phyloP scores from a whole-genome alignment of 23 red algal genomes.

The Gracilaria domingensis region DNA sequence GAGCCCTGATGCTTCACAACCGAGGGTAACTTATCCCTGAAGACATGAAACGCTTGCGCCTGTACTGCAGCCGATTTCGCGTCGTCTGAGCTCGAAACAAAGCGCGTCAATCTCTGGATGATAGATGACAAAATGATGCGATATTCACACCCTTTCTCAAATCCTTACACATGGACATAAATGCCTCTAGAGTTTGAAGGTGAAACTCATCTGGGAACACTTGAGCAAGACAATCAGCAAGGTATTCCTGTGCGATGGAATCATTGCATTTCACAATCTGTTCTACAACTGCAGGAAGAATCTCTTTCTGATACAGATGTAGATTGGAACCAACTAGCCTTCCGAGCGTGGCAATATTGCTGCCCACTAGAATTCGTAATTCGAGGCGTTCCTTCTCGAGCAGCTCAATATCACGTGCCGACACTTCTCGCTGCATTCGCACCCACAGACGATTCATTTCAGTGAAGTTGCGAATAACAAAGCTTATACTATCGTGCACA shows the following conservation, averaged over 20 bases:
- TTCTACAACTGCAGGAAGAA: slow-evolving; percentile 80
- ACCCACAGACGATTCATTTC: slow-evolving; percentile 96
- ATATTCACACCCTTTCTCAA: slow-evolving; percentile 77
- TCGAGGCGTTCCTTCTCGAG: slow-evolving; percentile 74
- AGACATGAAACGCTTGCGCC: slow-evolving; percentile 72
- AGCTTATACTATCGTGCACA: slow-evolving; percentile 71
- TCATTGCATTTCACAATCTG: slow-evolving; percentile 86
- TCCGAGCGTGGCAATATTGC: slow-evolving; percentile 82
- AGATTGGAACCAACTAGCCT: slow-evolving; percentile 51
- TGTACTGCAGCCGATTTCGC: slow-evolving; percentile 26
- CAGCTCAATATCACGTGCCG: slow-evolving; percentile 51
- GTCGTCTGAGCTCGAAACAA: slow-evolving; percentile 47
- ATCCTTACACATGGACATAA: slow-evolving; percentile 75
- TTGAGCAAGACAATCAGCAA: slow-evolving; percentile 95
- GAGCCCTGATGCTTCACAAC: slow-evolving; percentile 64
- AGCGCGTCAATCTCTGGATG: slow-evolving; percentile 74
- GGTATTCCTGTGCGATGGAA: slow-evolving; percentile 88
- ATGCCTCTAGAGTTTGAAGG: slow-evolving; percentile 68
- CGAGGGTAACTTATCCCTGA: slow-evolving; percentile 52
- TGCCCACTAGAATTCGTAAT: slow-evolving; percentile 86
- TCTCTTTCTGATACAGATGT: slow-evolving; percentile 52
- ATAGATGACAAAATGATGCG: slow-evolving; percentile 75
- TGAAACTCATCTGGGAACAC: slow-evolving; percentile 97
- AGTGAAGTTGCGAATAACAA: slow-evolving; percentile 90
- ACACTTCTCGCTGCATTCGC: slow-evolving; percentile 79